Evolutionary conservation across 2,329 filamentous ascomycete species (phyloP).

Genomic region (Penicillium sp.): DNA sequence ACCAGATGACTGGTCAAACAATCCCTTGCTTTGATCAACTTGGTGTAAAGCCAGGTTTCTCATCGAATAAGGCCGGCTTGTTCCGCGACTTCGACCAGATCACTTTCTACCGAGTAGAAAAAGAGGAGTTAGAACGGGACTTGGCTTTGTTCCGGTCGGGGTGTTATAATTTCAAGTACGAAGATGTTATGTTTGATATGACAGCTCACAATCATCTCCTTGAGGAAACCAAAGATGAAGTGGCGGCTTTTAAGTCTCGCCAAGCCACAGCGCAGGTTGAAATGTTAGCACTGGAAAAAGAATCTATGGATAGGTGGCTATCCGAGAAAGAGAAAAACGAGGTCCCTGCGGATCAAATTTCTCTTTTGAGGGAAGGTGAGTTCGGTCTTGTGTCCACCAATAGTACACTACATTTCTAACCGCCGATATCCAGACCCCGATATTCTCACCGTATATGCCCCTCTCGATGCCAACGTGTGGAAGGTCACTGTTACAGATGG

Average conservation of each 20-base stretch:
- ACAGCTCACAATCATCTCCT: slow-evolving; percentile 55
- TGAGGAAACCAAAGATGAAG: slow-evolving; percentile 49
- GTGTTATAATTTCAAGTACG: slow-evolving; percentile 54
- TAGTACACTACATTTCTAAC: background rate
- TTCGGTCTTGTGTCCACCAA: background rate
- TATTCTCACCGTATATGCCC: slow-evolving; percentile 42
- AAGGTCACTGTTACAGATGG: slow-evolving; percentile 51
- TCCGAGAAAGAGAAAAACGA: slow-evolving; percentile 50
- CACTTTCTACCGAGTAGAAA: slow-evolving; percentile 56
- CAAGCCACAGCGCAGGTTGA: slow-evolving; percentile 53
- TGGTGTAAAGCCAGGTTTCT: slow-evolving; percentile 54
- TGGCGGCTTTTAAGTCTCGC: slow-evolving; percentile 45
- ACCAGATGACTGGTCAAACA: slow-evolving; percentile 56
- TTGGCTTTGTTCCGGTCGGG: slow-evolving; percentile 53
- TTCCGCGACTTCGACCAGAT: slow-evolving; percentile 61
- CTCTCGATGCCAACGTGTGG: slow-evolving; percentile 57
- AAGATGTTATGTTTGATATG: slow-evolving; percentile 57
- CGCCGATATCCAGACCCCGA: slow-evolving; percentile 30
- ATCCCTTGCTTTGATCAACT: slow-evolving; percentile 57
- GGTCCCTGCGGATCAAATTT: slow-evolving; percentile 52
- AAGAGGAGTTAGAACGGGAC: slow-evolving; percentile 53
- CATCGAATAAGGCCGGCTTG: slow-evolving; percentile 51
- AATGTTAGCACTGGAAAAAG: slow-evolving; percentile 41
- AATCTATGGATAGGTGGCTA: slow-evolving; percentile 39
- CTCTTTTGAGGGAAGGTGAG: slow-evolving; percentile 50